These are phyloP conservation scores for Ceratobasidium papillatum DNA, from an alignment of 1,284 basidiomycete species.

Conservation along the genomic window DNA sequence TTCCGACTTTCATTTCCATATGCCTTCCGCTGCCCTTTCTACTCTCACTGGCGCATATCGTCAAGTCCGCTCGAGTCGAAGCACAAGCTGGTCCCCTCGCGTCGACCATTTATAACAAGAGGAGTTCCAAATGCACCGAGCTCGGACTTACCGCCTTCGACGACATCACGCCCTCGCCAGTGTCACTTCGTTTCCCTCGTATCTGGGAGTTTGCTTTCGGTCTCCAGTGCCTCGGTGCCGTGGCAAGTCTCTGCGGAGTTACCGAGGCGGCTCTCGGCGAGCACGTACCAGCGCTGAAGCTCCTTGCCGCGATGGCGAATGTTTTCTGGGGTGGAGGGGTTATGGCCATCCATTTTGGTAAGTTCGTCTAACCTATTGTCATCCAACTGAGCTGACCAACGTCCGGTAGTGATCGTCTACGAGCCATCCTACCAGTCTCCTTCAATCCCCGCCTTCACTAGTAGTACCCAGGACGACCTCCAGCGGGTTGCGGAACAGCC, in stretches of 20 bases:
- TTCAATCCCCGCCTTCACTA: neutral
- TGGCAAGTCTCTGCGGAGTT: neutral
- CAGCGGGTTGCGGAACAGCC: conserved; percentile 23
- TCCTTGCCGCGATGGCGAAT: conserved; percentile 8
- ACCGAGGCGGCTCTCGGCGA: neutral
- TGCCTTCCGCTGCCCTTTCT: conserved; percentile 20
- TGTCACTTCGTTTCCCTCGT: conserved; percentile 15
- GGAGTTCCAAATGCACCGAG: conserved; percentile 10
- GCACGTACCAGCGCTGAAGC: neutral
- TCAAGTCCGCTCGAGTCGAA: conserved; percentile 27
- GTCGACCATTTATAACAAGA: conserved; percentile 1
- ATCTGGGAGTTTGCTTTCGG: conserved; percentile 26
- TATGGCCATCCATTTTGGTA: conserved; percentile 34
- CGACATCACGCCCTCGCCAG: neutral
- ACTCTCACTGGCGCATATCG: conserved; percentile 19
- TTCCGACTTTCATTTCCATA: conserved; percentile 2
- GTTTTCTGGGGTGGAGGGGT: conserved; percentile 26
- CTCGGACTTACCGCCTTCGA: neutral
- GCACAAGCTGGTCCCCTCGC: neutral
- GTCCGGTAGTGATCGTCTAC: conserved; percentile 18
- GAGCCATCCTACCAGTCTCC: conserved; percentile 6
- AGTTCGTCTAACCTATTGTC: neutral
- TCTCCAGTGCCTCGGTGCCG: conserved; percentile 4
- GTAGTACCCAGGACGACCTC: neutral
- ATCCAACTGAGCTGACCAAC: neutral